Evolutionary conservation across 2,329 filamentous ascomycete genomes (phyloP), one percentile per base, ranked within the genome.

Genomic region (Colletotrichum sp.): DNA sequence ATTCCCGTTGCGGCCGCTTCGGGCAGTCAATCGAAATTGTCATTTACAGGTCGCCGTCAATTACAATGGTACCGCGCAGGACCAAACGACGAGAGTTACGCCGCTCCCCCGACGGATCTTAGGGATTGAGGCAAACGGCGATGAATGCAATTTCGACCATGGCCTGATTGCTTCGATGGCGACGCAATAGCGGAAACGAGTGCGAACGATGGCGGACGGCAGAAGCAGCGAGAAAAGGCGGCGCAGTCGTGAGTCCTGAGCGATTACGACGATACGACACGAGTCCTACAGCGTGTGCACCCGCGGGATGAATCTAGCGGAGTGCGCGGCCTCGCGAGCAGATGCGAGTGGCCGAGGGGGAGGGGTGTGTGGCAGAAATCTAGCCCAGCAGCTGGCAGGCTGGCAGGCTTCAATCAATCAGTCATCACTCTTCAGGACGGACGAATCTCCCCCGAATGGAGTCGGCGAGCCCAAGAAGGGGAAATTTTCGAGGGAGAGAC

Each of bases 241-340:
- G 65, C 65, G 65, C 65, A 68, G 68, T 36, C 67, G 67, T 26
- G 55, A 69, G 67, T 60, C 36, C 39, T 60, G 32, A 34, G 26
- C 70, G 72, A 60, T 74, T 65, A 71, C 72, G 72, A 74, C 72
- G 65, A 76, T 69, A 74, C 70, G 70, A 74, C 55, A 74, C 70
- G 65, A 73, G 59, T 49, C 62, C 62, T 60, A 63, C 68, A 26
- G 49, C 26, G 30, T 32, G 55, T 52, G 55, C 34, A 44, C 26
- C 30, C 72, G 69, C 63, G 26, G 44, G 63, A 72, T 57, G 57
- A 30, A 52, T 32, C 52, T 21, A 36, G 69, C 65, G 36, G 69
- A 49, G 64, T 28, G 59, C 70, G 74, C 71, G 74, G 70, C 64
- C 70, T 49, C 26, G 64, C 65, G 39, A 68, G 55, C 59, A 65